Evolutionary conservation across 169 alveolate species (phyloP).

Genomic region (Plasmodium fragile): DNA sequence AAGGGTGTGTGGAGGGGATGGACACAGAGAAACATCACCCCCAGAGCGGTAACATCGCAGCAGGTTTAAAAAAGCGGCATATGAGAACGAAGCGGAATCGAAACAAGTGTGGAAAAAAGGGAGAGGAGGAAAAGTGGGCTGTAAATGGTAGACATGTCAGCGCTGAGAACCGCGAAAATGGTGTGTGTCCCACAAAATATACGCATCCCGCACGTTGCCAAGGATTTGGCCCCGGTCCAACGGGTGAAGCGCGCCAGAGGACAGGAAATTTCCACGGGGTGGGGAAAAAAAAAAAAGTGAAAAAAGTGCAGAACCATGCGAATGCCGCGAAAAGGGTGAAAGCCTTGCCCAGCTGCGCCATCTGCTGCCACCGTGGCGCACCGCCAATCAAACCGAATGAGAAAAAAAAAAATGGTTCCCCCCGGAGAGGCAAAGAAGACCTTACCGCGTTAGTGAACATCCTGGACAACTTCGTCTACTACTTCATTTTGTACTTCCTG

Average conservation of each 20-base stretch:
- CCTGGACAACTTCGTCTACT: slow-evolving; percentile 39
- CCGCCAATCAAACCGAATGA: background rate
- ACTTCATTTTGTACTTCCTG: slow-evolving; percentile 55
- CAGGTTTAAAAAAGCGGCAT: background rate
- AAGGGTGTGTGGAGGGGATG: background rate
- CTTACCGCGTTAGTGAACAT: slow-evolving; percentile 12
- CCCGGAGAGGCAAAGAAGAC: background rate
- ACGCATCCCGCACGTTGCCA: background rate
- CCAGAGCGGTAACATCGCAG: background rate
- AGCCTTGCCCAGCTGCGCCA: background rate
- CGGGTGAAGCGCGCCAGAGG: background rate
- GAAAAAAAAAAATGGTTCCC: background rate
- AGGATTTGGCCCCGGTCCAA: background rate
- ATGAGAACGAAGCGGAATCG: background rate
- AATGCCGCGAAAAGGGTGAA: background rate
- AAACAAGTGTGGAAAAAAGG: background rate
- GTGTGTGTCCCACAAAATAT: background rate
- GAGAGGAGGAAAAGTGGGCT: background rate
- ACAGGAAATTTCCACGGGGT: background rate
- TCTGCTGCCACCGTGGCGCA: background rate
- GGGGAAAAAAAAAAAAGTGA: background rate
- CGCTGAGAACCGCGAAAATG: background rate
- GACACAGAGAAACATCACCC: background rate
- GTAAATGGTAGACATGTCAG: background rate
- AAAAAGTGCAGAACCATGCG: background rate